Conservation (phyloP, 2,329 filamentous ascomycete species). For the Verticillium nonalfalfae region DNA sequence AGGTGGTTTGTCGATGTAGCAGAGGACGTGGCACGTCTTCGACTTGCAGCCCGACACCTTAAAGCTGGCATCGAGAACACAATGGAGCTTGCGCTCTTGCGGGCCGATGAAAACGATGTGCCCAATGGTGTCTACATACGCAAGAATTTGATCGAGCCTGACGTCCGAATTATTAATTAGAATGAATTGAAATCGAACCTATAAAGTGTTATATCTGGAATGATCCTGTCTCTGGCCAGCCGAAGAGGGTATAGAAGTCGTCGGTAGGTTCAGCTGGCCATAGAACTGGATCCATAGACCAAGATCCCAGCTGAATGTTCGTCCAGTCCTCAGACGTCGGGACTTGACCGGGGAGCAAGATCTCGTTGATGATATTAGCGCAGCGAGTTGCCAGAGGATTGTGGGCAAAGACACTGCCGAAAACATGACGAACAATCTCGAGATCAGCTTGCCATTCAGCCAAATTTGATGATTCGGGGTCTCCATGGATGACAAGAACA, state of each 20-base stretch:
- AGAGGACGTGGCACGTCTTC: constrained; percentile 12
- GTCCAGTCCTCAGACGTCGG: constrained; percentile 7
- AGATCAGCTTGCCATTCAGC: constrained; percentile 19
- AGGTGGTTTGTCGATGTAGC: constrained; percentile 22
- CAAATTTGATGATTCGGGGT: constrained; percentile 16
- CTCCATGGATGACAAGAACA: constrained; percentile 19
- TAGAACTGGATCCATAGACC: constrained; percentile 16
- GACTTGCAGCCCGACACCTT: constrained; percentile 18
- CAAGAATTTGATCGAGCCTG: constrained; percentile 15
- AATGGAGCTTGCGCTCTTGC: constrained; percentile 13
- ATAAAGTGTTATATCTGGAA: background rate
- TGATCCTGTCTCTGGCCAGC: constrained; percentile 12
- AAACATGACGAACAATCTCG: constrained; percentile 16
- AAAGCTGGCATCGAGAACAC: constrained; percentile 19
- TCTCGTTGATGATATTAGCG: constrained; percentile 18
- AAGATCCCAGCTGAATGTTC: constrained; percentile 12
- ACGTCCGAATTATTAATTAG: constrained; percentile 17
- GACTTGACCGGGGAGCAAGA: constrained; percentile 11
- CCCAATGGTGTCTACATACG: constrained; percentile 20
- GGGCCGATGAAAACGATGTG: constrained; percentile 21
- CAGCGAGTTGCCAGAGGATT: constrained; percentile 19
- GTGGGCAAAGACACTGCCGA: constrained; percentile 15
- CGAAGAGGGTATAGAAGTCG: constrained; percentile 15
- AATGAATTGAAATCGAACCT: background rate
- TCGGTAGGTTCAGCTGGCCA: constrained; percentile 14